Conservation (phyloP, 1,284 basidiomycete genomes). For the Trametes versicolor region DNA sequence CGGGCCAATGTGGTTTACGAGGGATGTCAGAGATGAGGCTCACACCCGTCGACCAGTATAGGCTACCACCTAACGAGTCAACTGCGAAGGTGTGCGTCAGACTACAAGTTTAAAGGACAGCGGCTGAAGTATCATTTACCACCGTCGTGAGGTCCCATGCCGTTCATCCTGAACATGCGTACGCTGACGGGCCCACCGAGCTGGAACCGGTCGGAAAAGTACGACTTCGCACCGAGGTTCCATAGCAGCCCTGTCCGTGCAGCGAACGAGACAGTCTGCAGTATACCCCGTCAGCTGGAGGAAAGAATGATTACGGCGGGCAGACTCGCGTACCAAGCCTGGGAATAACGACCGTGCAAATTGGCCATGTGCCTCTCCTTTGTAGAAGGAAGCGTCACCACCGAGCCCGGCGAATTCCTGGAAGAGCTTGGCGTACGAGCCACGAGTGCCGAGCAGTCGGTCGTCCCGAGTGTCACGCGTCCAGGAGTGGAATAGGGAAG, state of each 20-base stretch:
- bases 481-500: constrained; percentile 84
- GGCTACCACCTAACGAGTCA: constrained; percentile 90
- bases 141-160: constrained; percentile 86
- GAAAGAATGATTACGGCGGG: neutral
- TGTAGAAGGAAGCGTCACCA: constrained; percentile 78
- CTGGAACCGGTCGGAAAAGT: constrained; percentile 90
- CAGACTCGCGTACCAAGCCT: constrained; percentile 59
- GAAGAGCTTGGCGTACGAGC: constrained; percentile 68
- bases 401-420: constrained; percentile 86
- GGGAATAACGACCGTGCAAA: constrained; percentile 66
- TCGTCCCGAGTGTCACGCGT: constrained; percentile 86
- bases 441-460: constrained; percentile 68
- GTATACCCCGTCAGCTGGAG: constrained; percentile 2
- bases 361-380: constrained; percentile 76
- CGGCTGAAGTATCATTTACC: constrained; percentile 52
- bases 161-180: constrained; percentile 86
- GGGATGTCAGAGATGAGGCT: constrained; percentile 88
- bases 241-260: constrained; percentile 71
- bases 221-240: constrained; percentile 57
- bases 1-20: constrained; percentile 83
- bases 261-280: constrained; percentile 71
- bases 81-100: constrained; percentile 44
- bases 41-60: constrained; percentile 87
- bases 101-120: neutral
- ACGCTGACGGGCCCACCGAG: constrained; percentile 94